Evolutionary conservation across 805 yeast species (phyloP).

Genomic region (Kazachstania martiniae): DNA sequence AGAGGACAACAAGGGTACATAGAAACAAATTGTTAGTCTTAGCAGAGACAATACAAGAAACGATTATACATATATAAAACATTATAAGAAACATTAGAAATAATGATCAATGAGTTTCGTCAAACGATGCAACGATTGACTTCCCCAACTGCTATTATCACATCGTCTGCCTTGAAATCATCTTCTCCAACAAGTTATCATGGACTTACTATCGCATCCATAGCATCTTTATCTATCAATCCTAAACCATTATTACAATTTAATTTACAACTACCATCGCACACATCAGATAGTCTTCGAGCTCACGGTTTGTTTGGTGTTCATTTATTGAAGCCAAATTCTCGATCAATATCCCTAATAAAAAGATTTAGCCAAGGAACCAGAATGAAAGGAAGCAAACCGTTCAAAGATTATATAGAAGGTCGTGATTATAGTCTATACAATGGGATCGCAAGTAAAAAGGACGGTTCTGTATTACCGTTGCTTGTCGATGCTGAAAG

Average conservation of each 20-base stretch:
- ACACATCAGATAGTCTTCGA: slow-evolving; percentile 61
- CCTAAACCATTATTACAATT: slow-evolving; percentile 77
- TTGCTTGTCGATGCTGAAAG: slow-evolving; percentile 46
- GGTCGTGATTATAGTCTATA: slow-evolving; percentile 23
- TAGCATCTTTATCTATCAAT: slow-evolving; percentile 65
- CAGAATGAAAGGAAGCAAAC: slow-evolving; percentile 31
- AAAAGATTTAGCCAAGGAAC: slow-evolving; percentile 50
- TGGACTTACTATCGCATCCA: slow-evolving; percentile 82
- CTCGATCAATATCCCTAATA: slow-evolving; percentile 46
- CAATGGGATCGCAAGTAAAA: slow-evolving; percentile 19
- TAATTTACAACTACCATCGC: slow-evolving; percentile 78
- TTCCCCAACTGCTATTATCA: slow-evolving; percentile 47
- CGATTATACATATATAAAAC: no score
- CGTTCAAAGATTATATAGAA: slow-evolving; percentile 37
- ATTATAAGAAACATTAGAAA: no score
- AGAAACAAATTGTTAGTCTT: no score
- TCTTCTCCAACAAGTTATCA: slow-evolving; percentile 12
- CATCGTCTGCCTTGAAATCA: slow-evolving; percentile 34
- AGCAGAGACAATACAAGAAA: no score
- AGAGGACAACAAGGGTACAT: no score
- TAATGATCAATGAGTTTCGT: no score
- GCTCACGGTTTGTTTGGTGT: slow-evolving; percentile 51
- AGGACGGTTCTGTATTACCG: slow-evolving; percentile 34
- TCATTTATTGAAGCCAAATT: slow-evolving; percentile 60
- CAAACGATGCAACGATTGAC: slow-evolving; percentile 35